These are phyloP conservation scores for Sporopachydermia quercuum DNA, from an alignment of 805 yeast genomes.

Conservation along the genomic window DNA sequence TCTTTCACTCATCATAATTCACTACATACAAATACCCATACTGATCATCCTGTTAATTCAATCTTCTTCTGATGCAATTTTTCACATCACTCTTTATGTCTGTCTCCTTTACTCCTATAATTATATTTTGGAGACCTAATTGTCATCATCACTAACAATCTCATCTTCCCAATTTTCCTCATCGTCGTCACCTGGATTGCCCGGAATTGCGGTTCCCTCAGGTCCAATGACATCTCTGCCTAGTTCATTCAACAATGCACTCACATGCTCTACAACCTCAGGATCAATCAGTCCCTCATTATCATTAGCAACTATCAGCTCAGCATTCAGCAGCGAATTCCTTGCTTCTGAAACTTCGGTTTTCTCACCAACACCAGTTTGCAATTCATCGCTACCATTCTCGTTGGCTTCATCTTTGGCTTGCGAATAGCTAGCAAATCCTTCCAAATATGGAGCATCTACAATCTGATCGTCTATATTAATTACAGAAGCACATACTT, in stretches of 20 bases:
- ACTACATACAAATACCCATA: too few species aligned
- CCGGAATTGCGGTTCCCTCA: conserved; percentile 21
- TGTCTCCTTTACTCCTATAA: too few species aligned
- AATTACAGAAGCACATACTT: conserved; percentile 49
- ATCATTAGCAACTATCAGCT: conserved; percentile 22
- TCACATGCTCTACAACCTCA: conserved; percentile 42
- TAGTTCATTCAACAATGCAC: conserved; percentile 32
- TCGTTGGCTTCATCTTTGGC: conserved; percentile 21
- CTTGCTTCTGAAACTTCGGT: conserved; percentile 25
- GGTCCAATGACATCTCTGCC: conserved; percentile 36
- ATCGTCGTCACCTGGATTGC: conserved; percentile 24
- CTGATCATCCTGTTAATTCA: too few species aligned
- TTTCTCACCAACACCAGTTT: conserved; percentile 23
- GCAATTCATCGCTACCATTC: conserved; percentile 11
- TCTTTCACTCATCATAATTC: too few species aligned
- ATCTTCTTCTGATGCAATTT: too few species aligned
- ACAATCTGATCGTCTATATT: conserved; percentile 76
- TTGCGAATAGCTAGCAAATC: conserved; percentile 48
- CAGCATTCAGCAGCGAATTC: conserved; percentile 26
- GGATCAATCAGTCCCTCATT: conserved; percentile 32
- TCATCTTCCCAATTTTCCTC: conserved; percentile 36
- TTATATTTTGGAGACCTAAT: too few species aligned
- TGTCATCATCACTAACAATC: conserved; percentile 24
- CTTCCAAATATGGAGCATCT: conserved; percentile 74
- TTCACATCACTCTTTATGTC: too few species aligned